A percentile compares a stretch with the other conserved stretches of the same genome.
Evolutionary conservation across 768 basidiomycete species (phyloP).

Genomic region (Lactifluus echinatus): DNA sequence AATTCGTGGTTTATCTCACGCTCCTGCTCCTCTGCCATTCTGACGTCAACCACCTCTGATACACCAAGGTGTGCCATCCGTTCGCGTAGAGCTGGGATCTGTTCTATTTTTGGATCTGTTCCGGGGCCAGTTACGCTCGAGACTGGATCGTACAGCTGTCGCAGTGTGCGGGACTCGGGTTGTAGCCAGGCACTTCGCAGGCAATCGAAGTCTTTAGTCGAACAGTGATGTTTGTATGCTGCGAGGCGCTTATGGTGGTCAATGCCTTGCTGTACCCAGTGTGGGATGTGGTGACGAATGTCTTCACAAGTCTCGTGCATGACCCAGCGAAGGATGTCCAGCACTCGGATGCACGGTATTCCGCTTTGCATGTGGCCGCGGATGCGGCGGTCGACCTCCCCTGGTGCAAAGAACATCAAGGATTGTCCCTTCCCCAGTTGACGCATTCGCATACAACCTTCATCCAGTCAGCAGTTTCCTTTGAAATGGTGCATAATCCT

Average conservation of each 20-base stretch:
- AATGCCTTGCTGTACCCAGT: constrained; percentile 4
- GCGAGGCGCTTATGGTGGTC: background rate
- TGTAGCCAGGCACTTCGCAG: background rate
- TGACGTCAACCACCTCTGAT: background rate
- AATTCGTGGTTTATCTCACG: constrained; percentile 1
- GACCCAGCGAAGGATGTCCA: constrained; percentile 4
- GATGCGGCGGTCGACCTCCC: constrained; percentile 2
- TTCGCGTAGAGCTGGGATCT: background rate
- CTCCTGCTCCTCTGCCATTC: constrained; percentile 8
- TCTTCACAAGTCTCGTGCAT: constrained; percentile 9
- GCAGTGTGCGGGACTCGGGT: background rate
- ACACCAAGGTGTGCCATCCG: background rate
- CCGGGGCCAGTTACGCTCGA: background rate
- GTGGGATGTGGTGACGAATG: background rate
- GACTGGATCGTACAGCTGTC: background rate
- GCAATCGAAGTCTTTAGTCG: background rate
- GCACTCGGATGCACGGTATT: background rate
- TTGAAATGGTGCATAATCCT: background rate
- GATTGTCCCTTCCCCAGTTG: constrained; percentile 3
- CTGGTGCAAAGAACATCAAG: constrained; percentile 1
- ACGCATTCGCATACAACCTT: constrained; percentile 9
- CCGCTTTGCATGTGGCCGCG: background rate
- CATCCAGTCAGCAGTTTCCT: background rate
- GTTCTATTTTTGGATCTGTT: background rate
- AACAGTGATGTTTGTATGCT: background rate